A percentile compares a stretch with the other conserved stretches of the same genome.
phyloP scores from a whole-genome alignment of 2,329 filamentous ascomycete species.

The Penicillium crustosum region DNA sequence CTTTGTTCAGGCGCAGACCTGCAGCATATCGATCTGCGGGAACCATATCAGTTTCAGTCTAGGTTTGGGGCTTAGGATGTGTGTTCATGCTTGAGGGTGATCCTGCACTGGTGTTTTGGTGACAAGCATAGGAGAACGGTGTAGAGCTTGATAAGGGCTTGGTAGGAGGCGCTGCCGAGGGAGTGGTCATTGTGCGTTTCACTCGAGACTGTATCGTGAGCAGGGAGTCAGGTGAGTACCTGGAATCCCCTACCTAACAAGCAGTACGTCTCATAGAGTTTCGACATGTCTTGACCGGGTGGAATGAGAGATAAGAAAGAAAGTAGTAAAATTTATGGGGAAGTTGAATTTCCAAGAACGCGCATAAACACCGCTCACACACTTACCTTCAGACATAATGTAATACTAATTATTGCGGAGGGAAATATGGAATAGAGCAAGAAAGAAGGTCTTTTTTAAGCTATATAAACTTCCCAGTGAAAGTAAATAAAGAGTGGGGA shows the following conservation, averaged over 20 bases:
- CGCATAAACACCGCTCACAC: constrained; percentile 7
- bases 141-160: neutral
- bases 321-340: constrained; percentile 15
- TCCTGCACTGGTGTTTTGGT: no score
- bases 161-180: constrained; percentile 2
- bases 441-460: neutral
- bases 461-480: neutral
- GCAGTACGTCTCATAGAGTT: neutral
- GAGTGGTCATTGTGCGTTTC: neutral
- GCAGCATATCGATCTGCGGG: no score
- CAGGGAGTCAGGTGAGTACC: constrained; percentile 8
- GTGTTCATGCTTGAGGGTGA: no score
- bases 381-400: constrained; percentile 23
- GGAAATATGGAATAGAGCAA: neutral
- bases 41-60: no score
- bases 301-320: constrained; percentile 1
- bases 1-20: no score
- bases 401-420: neutral
- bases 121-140: no score
- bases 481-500: neutral
- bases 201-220: constrained; percentile 3
- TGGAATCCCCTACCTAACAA: neutral
- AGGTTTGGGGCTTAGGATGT: no score
- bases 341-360: constrained; percentile 16
- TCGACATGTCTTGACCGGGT: neutral